phyloP scores from a whole-genome alignment of 106 monocot species.

The Allium sativum region DNA sequence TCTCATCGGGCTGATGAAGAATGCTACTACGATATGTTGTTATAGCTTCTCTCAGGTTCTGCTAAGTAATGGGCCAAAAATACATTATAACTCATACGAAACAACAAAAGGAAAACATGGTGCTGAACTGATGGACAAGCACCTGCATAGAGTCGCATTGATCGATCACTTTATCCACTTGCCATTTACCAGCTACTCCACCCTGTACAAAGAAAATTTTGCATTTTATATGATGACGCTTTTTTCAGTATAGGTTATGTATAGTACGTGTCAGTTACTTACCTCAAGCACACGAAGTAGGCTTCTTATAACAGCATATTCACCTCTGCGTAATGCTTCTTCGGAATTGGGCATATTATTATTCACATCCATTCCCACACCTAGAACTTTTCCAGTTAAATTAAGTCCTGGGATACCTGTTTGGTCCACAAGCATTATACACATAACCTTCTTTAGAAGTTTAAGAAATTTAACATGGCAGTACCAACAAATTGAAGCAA shows the following conservation, averaged over 20 bases:
- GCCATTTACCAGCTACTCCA: slow-evolving; percentile 88
- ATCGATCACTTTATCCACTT: slow-evolving; percentile 96
- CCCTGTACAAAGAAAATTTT: slow-evolving; percentile 30
- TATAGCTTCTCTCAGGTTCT: slow-evolving; percentile 97
- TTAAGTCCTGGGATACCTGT: slow-evolving; percentile 79
- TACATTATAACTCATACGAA: not conserved
- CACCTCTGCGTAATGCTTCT: slow-evolving; percentile 84
- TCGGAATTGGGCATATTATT: slow-evolving; percentile 68
- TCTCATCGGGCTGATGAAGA: slow-evolving; percentile 96
- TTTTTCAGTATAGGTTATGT: too few relatives aligned
- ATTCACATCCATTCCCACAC: slow-evolving; percentile 29
- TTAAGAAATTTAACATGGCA: not conserved
- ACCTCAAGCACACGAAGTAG: slow-evolving; percentile 91
- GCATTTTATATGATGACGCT: too few relatives aligned
- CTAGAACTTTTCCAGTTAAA: slow-evolving; percentile 73
- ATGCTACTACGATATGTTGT: slow-evolving; percentile 80
- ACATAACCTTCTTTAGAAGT: not conserved
- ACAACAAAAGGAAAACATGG: too few relatives aligned
- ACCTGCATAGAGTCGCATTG: slow-evolving; percentile 99
- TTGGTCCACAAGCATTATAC: not conserved
- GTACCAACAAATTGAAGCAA: not conserved
- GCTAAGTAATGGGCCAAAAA: slow-evolving; percentile 10
- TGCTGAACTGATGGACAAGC: not conserved
- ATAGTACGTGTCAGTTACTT: slow-evolving; percentile 1
- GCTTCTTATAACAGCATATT: slow-evolving; percentile 97